A percentile compares a stretch with the other conserved stretches of the same genome.
Evolutionary conservation across 768 basidiomycete genomes (phyloP).

Genomic region (Russula brevipes): DNA sequence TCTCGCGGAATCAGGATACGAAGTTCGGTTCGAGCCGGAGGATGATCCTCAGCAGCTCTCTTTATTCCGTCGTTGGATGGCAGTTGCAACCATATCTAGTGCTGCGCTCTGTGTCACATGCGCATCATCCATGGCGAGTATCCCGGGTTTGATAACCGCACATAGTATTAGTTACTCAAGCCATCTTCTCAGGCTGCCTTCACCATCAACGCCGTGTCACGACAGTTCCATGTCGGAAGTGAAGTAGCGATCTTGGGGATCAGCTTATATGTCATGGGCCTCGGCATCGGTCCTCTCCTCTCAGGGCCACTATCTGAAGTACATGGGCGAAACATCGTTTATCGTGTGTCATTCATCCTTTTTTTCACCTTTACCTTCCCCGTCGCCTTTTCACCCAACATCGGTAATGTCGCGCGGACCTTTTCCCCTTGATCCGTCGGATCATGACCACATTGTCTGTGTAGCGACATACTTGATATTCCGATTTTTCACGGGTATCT

Average conservation of each 20-base stretch:
- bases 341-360: slow-evolving; percentile 52
- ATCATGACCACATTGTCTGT: not conserved
- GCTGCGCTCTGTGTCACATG: slow-evolving; percentile 11
- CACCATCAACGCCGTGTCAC: slow-evolving; percentile 36
- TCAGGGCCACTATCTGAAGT: slow-evolving; percentile 43
- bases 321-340: slow-evolving; percentile 61
- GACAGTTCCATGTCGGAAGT: slow-evolving; percentile 35
- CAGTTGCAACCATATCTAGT: slow-evolving; percentile 9
- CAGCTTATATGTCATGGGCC: slow-evolving; percentile 36
- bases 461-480: slow-evolving; percentile 58
- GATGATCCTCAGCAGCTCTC: slow-evolving; percentile 23
- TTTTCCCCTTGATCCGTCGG: not conserved
- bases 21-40: slow-evolving; percentile 15
- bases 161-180: not conserved
- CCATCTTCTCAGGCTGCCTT: slow-evolving; percentile 30
- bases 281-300: slow-evolving; percentile 31
- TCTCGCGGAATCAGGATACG: not conserved
- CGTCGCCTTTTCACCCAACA: slow-evolving; percentile 65
- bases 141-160: not conserved
- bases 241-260: slow-evolving; percentile 42
- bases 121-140: slow-evolving; percentile 15
- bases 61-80: slow-evolving; percentile 16
- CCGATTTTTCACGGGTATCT: slow-evolving; percentile 52
- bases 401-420: slow-evolving; percentile 36
- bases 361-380: slow-evolving; percentile 65